Evolutionary conservation across 257 asterid species (phyloP), one percentile per base, ranked within the genome.

Genomic region (Voacanga thouarsii): DNA sequence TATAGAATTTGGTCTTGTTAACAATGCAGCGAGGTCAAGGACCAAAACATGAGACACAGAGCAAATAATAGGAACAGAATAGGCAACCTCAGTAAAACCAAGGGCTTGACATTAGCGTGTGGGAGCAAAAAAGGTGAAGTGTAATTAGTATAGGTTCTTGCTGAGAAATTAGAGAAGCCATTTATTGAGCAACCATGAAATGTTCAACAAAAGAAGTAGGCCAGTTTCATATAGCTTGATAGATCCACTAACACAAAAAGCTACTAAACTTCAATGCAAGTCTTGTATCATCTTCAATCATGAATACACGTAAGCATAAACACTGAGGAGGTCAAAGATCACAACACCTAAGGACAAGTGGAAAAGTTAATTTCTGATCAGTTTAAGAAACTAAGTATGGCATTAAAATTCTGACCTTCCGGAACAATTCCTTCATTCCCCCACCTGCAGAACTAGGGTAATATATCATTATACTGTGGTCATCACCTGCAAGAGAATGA

Each of bases 371-470:
- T 2, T 16, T 33, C 33, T 11, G 5, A 21, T 28, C 49, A 18
- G 47, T 24, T 26, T 26, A 65, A 75, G 15, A 60, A 43, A 66
- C 24, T 47, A 55, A 41, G 5, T 7, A 67, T 12, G 24, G 30
- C 6, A 77, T 69, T 74, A 72, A 77, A 75, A 70, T 23, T 45
- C 83, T 84, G 81, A 92, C 99, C 99, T 94, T 94, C 24, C 99
- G 94, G 80, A 94, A 94, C 88, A 94, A 85, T 80, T 92, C 93
- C 83, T 94, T 94, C 99, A 94, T 94, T 64, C 99, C 99, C 74
- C 99, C 97, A 83, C 99, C 99, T 26, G 99, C 99, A 76, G 99
- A 88, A 86, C 98, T 94, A 78, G 99, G 99, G 81, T 94, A 94
- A 82, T 94, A 94, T 78, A 94, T 94, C 99, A 92, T 94, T 79